These are phyloP conservation scores for Phytopythium aichiense DNA, from an alignment of 352 stramenopile species.

Conservation along the genomic window DNA sequence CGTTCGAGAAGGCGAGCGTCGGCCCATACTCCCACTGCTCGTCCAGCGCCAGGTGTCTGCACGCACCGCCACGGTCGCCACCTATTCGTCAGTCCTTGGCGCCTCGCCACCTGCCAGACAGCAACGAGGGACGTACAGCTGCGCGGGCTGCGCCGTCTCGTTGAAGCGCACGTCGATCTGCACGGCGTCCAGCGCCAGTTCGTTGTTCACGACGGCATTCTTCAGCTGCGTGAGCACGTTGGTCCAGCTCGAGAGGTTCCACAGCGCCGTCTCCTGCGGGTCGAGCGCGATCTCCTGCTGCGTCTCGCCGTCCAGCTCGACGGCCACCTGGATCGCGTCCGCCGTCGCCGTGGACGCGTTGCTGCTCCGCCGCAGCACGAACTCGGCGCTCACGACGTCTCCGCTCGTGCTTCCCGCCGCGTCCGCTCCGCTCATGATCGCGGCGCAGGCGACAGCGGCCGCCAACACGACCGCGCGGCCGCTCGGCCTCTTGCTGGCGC, in stretches of 20 bases:
- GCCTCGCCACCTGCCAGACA: background rate
- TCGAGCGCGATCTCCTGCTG: slow-evolving; percentile 15
- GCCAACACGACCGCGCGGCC: background rate
- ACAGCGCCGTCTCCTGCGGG: slow-evolving; percentile 18
- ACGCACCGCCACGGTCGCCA: slow-evolving; percentile 4
- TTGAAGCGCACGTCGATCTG: slow-evolving; percentile 23
- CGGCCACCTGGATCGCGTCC: slow-evolving; percentile 6
- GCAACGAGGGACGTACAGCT: slow-evolving; percentile 13
- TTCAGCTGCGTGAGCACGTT: slow-evolving; percentile 13
- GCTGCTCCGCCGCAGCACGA: slow-evolving; percentile 24
- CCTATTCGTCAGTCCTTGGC: background rate
- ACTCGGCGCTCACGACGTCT: slow-evolving; percentile 3
- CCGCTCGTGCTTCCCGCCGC: background rate
- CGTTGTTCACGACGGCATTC: slow-evolving; percentile 7
- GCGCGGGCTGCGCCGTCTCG: slow-evolving; percentile 11
- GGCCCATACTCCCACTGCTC: slow-evolving; percentile 13
- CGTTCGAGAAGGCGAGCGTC: slow-evolving; percentile 13
- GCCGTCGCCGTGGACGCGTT: slow-evolving; percentile 8
- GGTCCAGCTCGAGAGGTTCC: slow-evolving; percentile 31
- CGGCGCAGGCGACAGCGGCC: background rate
- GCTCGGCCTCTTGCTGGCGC: background rate
- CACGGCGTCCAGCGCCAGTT: slow-evolving; percentile 8
- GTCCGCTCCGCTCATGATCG: background rate
- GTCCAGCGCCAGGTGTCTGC: slow-evolving; percentile 10
- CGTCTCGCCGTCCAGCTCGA: slow-evolving; percentile 13